Base-by-base conservation (phyloP, 768 basidiomycete genomes). In the Pleurotus salmoneostramineus region DNA sequence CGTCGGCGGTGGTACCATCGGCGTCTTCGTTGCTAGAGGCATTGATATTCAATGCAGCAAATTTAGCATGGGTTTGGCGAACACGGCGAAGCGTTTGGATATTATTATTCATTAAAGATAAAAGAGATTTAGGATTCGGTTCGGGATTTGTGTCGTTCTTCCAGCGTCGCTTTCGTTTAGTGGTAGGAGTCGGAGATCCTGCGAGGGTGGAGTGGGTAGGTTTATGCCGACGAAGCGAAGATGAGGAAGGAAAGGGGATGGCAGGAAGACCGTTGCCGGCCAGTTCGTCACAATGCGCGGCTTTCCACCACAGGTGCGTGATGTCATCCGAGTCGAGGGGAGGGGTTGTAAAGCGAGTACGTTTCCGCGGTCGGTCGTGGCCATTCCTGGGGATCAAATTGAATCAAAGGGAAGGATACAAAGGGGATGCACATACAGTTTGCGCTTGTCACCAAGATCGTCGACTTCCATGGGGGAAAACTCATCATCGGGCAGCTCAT, bases 41-140 rank as follows among this genome's bases (percentile, higher is more conserved):
- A 32, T 66, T 68, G 4, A 73, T 65, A 59, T 74, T 77, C 50
- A 93, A 68, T 6, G 84, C 82, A 0, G 83, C 76, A 62, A 91
- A 87, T 64, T 86, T 88, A 58, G 81, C 74, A 66, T 94, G 89
- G 0, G 87, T 90, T 60, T 83, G 81, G 55, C 89, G 77, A 33
- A 93, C 80, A 27, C 87, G 81, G 58, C 85, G 83, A 73, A 93
- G 79, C 2, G 88, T 88, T 62, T 78, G 83, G 58, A 93, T 83
- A 65, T 93, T 93, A 52, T 74, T 75, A 67, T 89, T 91, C 85
- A 93, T 91, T 55, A 85, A 64, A 12, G 71, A 72, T n/a, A 91
- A 73, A 15, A 93, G 70, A 1, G 86, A 78, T 58, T 77, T 80
- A 1, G 76, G 68, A 44, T 45, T 49, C 7, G 58, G 42, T 8